Base-by-base conservation (phyloP, 768 basidiomycete genomes). In the Pulveroboletus sp. region DNA sequence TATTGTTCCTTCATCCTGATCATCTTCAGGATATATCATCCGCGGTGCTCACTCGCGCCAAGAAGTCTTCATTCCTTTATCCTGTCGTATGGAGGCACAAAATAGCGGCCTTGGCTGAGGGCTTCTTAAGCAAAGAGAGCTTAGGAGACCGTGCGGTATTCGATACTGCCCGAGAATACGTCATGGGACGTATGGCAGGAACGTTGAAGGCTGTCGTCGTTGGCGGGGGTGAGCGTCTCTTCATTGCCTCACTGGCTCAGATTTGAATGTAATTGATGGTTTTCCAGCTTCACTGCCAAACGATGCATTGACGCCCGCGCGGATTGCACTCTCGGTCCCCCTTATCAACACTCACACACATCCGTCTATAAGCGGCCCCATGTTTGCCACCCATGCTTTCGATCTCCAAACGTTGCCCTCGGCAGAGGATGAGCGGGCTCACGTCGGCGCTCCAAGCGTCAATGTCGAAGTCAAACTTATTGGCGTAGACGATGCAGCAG, bases 141-240 rank as follows among this genome's bases (percentile, higher is more conserved):
- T 64, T 91, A n/a, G 92, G 90, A 86, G 93, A 97, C 63, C 78
- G 84, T 44, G 68, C 85, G 11, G 79, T 91, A 24, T 88, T 90
- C 64, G 83, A 84, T 47, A 66, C 69, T 11, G 85, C 90, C 11
- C 76, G 94, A 20, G 74, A 73, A 33, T 63, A 71, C 53, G 74
- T 82, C 24, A 61, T 89, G 50, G 81, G 86, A 48, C 76, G 81
- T 13, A 75, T 77, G 43, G 81, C 83, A 3, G 72, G 76, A 1
- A 78, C 81, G 20, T 53, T 94, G 33, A 73, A 91, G 50, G 82
- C 73, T n/a, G 72, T 87, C 2, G 71, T 92, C 45, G 77, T 89
- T 46, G 81, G 84, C 46, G 89, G 80, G 47, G 89, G 91, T 88
- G 58, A 55, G 75, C 67, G 5, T 39, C 50, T 37, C 29, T 35